Evolutionary conservation across 106 monocot species (phyloP), one percentile per base, ranked within the genome.

Genomic region (Platanthera zijinensis): DNA sequence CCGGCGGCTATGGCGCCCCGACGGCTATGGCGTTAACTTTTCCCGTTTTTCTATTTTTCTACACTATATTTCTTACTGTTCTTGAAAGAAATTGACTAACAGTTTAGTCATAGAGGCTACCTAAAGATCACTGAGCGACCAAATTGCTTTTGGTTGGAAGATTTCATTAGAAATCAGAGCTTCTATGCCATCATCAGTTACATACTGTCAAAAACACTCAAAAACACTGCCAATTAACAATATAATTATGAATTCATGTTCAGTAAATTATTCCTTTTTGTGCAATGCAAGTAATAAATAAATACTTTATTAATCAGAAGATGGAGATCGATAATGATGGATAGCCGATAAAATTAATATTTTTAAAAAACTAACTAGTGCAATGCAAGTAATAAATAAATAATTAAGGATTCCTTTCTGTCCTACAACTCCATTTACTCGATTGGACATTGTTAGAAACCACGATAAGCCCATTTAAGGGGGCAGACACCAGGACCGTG

Each of bases 61-160:
- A n/a, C n/a, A n/a, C n/a, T n/a, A n/a, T n/a, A n/a, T n/a, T n/a
- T n/a, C n/a, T n/a, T n/a, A n/a, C n/a, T n/a, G n/a, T n/a, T n/a
- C n/a, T n/a, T n/a, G n/a, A n/a, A n/a, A n/a, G n/a, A n/a, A n/a
- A n/a, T n/a, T n/a, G n/a, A n/a, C n/a, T n/a, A n/a, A n/a, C n/a
- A 64, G 6, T 9, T 64, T 64, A 64, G 28, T 10, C 48, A 52
- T 32, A 64, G 50, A 62, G 50, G 48, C 54, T 52, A 92, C 92
- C 93, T 97, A 91, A 59, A 97, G 75, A 78, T 91, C 96, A 56
- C 74, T 84, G 78, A 97, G 93, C 6, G 93, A 91, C 93, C 96
- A 97, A 74, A 91, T 79, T 45, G 87, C 83, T 77, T 77, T 69
- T 51, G 95, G 92, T 62, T 96, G 95, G 64, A 88, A 96, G 78